Conservation (phyloP, 306 rosid species). For the Fragaria nilgerrensis region DNA sequence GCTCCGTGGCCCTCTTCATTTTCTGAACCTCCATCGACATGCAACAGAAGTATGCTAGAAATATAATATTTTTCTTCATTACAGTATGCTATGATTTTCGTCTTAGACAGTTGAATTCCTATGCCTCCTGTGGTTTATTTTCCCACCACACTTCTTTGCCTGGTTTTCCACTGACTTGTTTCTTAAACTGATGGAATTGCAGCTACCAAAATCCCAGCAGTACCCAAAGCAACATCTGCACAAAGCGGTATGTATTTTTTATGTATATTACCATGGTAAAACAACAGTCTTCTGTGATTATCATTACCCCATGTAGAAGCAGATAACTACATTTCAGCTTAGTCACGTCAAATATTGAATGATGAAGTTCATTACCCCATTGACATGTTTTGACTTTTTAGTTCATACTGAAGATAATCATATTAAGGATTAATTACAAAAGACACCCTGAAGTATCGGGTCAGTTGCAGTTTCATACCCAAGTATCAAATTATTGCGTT, state of each 20-base stretch:
- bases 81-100: neutral
- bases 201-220: conserved; percentile 52
- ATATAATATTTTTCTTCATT: conserved; percentile 7
- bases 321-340: neutral
- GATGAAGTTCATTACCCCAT: too few species aligned
- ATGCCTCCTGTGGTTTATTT: neutral
- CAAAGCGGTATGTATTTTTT: conserved; percentile 39
- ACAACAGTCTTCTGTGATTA: neutral
- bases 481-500: too few species aligned
- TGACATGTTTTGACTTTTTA: neutral
- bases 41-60: conserved; percentile 51
- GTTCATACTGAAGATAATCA: neutral
- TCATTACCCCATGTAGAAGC: neutral
- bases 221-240: conserved; percentile 51
- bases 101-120: conserved; percentile 1
- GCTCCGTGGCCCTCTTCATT: conserved; percentile 69
- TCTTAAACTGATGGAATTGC: conserved; percentile 24
- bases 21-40: conserved; percentile 36
- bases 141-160: neutral
- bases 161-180: conserved; percentile 5
- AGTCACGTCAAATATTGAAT: neutral
- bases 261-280: neutral
- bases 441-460: too few species aligned
- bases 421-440: too few species aligned
- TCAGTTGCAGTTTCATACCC: too few species aligned